These are phyloP conservation scores for Phytophthora multivora DNA, from an alignment of 352 stramenopile genomes.

Conservation along the genomic window DNA sequence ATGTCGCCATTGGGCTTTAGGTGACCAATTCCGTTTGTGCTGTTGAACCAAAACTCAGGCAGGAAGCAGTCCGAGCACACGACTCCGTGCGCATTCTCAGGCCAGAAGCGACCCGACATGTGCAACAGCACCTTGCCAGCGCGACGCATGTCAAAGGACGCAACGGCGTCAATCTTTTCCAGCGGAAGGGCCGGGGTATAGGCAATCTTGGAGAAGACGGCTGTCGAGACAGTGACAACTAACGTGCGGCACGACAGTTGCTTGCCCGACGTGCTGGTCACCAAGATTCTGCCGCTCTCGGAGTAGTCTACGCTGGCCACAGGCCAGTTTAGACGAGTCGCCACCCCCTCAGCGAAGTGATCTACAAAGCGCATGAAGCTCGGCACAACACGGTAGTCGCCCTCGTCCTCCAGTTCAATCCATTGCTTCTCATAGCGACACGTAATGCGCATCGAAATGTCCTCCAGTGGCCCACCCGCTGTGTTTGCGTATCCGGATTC, in stretches of 20 bases:
- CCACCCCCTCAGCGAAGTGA: constrained; percentile 54
- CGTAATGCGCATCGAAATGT: constrained; percentile 82
- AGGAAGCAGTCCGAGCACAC: constrained; percentile 85
- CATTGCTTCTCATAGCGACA: constrained; percentile 86
- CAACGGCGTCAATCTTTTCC: constrained; percentile 59
- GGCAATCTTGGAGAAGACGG: constrained; percentile 75
- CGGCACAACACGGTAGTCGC: constrained; percentile 74
- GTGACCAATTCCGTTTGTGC: constrained; percentile 63
- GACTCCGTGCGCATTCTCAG: constrained; percentile 71
- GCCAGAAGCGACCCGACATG: constrained; percentile 71
- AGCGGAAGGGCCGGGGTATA: constrained; percentile 67
- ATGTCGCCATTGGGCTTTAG: constrained; percentile 62
- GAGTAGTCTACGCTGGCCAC: constrained; percentile 69
- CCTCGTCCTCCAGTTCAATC: constrained; percentile 83
- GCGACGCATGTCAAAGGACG: constrained; percentile 77
- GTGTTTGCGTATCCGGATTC: constrained; percentile 85
- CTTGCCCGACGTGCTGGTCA: constrained; percentile 63
- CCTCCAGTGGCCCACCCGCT: constrained; percentile 59
- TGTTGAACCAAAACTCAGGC: constrained; percentile 88
- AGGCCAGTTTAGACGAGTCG: constrained; percentile 56
- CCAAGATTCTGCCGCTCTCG: constrained; percentile 43
- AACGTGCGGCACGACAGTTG: constrained; percentile 61
- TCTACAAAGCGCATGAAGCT: constrained; percentile 76
- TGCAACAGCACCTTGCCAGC: constrained; percentile 81
- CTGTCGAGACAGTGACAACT: constrained; percentile 80